Percentiles rank a stretch among this genome's conserved stretches.
Evolutionary conservation across 257 asterid species (phyloP).

Genomic region (Ajuga chamaepitys): DNA sequence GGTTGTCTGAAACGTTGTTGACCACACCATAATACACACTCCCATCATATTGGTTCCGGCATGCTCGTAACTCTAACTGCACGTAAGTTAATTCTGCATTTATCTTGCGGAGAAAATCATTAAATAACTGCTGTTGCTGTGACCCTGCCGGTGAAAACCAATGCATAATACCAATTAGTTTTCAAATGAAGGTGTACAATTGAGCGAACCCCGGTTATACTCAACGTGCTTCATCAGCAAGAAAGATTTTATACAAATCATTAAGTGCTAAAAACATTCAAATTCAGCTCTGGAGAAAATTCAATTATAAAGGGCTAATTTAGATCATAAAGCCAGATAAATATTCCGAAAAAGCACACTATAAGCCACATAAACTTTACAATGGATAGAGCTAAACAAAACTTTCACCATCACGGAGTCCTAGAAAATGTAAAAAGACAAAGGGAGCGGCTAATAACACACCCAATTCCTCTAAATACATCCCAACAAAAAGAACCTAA

Average conservation of each 20-base stretch:
- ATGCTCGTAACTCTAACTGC: slow-evolving; percentile 79
- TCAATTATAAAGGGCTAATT: not conserved
- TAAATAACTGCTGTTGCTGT: slow-evolving; percentile 40
- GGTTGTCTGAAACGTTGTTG: slow-evolving; percentile 72
- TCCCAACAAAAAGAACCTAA: no score
- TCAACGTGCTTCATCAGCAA: not conserved
- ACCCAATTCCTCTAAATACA: not conserved
- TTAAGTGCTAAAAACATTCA: no score
- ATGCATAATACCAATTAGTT: not conserved
- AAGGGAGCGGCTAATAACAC: not conserved
- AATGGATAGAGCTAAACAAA: not conserved
- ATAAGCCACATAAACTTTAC: not conserved
- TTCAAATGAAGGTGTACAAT: not conserved
- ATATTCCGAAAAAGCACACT: not conserved
- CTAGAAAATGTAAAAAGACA: not conserved
- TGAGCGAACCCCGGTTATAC: not conserved
- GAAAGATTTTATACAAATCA: no score
- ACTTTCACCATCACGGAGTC: not conserved
- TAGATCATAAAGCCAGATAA: not conserved
- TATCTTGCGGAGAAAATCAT: slow-evolving; percentile 57
- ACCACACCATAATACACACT: slow-evolving; percentile 76
- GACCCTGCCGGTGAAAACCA: slow-evolving; percentile 34
- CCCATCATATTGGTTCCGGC: slow-evolving; percentile 68
- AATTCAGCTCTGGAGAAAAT: no score
- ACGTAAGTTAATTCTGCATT: slow-evolving; percentile 54